Evolutionary conservation across 2,329 filamentous ascomycete genomes (phyloP), one percentile per base, ranked within the genome.

Genomic region (Hypocreales sp.): DNA sequence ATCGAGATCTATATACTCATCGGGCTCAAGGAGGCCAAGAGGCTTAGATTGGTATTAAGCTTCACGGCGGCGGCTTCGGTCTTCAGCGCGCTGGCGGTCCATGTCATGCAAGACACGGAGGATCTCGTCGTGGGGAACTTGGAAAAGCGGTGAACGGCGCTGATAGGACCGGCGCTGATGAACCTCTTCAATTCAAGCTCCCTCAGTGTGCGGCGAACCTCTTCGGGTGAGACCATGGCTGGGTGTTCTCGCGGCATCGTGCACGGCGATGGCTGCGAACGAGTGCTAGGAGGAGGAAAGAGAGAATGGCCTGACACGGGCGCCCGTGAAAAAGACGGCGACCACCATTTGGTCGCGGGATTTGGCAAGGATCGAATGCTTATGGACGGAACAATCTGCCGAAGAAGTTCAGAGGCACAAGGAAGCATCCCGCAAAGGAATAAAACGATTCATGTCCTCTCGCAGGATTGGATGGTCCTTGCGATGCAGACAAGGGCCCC

Each of bases 31-130:
- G n/a, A n/a, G n/a, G n/a, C n/a, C n/a, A n/a, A n/a, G n/a, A n/a
- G n/a, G n/a, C n/a, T n/a, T n/a, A n/a, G n/a, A n/a, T n/a, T n/a
- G 20, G 20, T 10, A 21, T 21, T 21, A 10, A 10, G 20, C 20
- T 21, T 11, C 20, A 21, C 20, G 20, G 5, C 19, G 25, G 16
- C 25, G 19, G 14, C 12, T 6, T 27, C 25, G 25, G 19, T 27
- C 25, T 21, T 27, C 25, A 20, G 25, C 25, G 19, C 21, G 24
- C 20, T 29, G 18, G 7, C 30, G 30, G 17, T 25, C 19, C 24
- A 32, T 21, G 18, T 32, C 24, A 10, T 22, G 15, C 16, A 26
- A 26, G 7, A 14, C 20, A 17, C 30, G 27, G 12, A n/a, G 25
- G 14, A 22, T 27, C 19, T 27, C 25, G 22, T 24, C 15, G 15